A percentile compares a stretch with the other conserved stretches of the same genome.
Conservation (phyloP, 306 rosid species). For the Sphenostylis stenocarpa region DNA sequence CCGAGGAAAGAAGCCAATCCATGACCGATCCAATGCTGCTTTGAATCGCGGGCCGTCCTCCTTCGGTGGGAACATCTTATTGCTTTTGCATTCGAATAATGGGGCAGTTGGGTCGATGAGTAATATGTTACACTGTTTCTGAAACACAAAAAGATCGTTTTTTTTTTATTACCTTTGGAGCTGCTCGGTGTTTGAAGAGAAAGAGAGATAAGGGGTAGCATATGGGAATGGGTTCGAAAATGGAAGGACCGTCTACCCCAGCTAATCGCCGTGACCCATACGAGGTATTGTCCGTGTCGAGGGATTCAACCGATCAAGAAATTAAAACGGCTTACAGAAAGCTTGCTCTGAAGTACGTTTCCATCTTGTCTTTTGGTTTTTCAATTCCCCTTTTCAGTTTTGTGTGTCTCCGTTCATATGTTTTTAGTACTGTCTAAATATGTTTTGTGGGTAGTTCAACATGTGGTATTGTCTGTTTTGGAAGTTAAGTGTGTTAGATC, state of each 20-base stretch:
- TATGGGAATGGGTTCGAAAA: slow-evolving; percentile 66
- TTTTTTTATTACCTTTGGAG: neutral
- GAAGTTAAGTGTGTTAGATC: neutral
- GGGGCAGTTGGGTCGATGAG: slow-evolving; percentile 26
- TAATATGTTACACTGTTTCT: slow-evolving; percentile 19
- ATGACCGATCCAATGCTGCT: slow-evolving; percentile 54
- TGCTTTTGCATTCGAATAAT: slow-evolving; percentile 33
- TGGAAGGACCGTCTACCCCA: slow-evolving; percentile 85
- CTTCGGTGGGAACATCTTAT: slow-evolving; percentile 5
- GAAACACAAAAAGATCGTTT: neutral
- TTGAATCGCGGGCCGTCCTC: slow-evolving; percentile 46
- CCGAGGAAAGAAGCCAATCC: slow-evolving; percentile 28
- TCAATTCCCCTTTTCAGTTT: neutral
- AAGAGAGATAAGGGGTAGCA: neutral
- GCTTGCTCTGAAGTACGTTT: slow-evolving; percentile 90
- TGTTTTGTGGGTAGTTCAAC: neutral
- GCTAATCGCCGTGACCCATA: slow-evolving; percentile 88
- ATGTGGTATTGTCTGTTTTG: neutral
- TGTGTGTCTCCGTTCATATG: neutral
- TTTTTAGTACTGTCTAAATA: neutral
- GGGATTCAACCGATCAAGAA: slow-evolving; percentile 85
- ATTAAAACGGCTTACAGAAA: slow-evolving; percentile 90
- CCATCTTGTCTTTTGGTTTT: neutral
- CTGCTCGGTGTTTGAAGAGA: slow-evolving; percentile 16
- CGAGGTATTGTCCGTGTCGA: slow-evolving; percentile 74